Conservation (phyloP, 495 filamentous ascomycete genomes). For the Lasiosphaeriaceae sp. region DNA sequence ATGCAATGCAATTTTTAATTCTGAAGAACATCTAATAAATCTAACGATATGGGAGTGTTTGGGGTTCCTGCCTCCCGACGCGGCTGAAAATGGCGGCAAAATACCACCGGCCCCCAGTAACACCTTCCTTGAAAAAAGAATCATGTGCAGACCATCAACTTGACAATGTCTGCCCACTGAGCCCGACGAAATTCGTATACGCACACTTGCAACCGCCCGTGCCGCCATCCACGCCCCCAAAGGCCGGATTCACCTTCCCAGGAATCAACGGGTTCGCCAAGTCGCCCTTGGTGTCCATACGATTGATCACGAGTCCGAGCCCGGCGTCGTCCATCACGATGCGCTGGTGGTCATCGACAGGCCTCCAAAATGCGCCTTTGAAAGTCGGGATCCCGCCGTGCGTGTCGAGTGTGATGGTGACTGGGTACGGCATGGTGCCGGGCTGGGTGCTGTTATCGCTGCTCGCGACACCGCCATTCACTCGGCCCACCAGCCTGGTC, state of each 20-base stretch:
- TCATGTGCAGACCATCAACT: background rate
- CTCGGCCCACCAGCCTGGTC: conserved; percentile 37
- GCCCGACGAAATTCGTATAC: conserved; percentile 63
- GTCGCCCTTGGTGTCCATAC: conserved; percentile 56
- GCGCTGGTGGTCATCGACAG: conserved; percentile 49
- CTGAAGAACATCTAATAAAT: no score
- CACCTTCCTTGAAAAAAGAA: no score
- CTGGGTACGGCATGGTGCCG: conserved; percentile 80
- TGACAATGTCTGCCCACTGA: background rate
- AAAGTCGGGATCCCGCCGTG: conserved; percentile 61
- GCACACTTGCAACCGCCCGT: conserved; percentile 69
- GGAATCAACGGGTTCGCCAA: conserved; percentile 54
- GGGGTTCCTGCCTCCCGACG: no score
- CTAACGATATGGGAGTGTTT: no score
- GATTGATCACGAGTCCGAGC: conserved; percentile 55
- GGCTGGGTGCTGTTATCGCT: conserved; percentile 41
- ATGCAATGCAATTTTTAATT: no score
- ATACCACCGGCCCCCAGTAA: no score
- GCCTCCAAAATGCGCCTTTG: conserved; percentile 71
- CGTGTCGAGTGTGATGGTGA: conserved; percentile 76
- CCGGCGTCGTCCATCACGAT: conserved; percentile 50
- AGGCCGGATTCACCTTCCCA: conserved; percentile 28
- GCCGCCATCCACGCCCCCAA: conserved; percentile 65
- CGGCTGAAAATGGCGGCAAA: no score
- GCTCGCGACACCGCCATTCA: conserved; percentile 7